Conservation (phyloP, 2,329 filamentous ascomycete genomes). For the Phaeoacremonium minimum region DNA sequence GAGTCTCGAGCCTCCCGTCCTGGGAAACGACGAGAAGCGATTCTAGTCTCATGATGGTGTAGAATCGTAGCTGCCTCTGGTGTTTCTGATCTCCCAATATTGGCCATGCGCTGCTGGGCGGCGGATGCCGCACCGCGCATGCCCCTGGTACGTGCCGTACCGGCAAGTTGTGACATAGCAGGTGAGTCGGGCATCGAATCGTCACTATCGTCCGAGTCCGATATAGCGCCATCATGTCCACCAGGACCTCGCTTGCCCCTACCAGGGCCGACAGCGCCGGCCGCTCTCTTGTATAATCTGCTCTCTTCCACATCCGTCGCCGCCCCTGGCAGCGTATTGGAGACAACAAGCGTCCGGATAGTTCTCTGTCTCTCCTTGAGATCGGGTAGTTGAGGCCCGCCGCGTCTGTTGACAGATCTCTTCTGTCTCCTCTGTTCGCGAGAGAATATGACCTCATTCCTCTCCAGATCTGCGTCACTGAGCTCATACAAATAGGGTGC, state of each 20-base stretch:
- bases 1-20: slow-evolving; percentile 71
- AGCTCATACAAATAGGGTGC: slow-evolving; percentile 92
- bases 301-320: slow-evolving; percentile 78
- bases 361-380: slow-evolving; percentile 92
- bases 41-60: slow-evolving; percentile 70
- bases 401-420: slow-evolving; percentile 87
- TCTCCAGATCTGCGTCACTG: slow-evolving; percentile 83
- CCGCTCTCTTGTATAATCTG: slow-evolving; percentile 76
- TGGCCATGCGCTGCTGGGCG: slow-evolving; percentile 83
- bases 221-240: slow-evolving; percentile 64
- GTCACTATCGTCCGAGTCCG: slow-evolving; percentile 89
- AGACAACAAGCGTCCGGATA: slow-evolving; percentile 87
- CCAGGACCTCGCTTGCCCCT: slow-evolving; percentile 37
- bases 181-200: slow-evolving; percentile 86
- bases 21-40: slow-evolving; percentile 40
- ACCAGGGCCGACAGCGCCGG: slow-evolving; percentile 52
- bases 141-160: slow-evolving; percentile 79
- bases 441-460: slow-evolving; percentile 87
- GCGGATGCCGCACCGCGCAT: slow-evolving; percentile 86
- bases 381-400: slow-evolving; percentile 90
- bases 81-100: slow-evolving; percentile 79
- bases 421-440: slow-evolving; percentile 93
- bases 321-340: slow-evolving; percentile 85
- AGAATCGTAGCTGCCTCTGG: slow-evolving; percentile 63
- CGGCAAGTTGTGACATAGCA: slow-evolving; percentile 66